These are phyloP conservation scores for Scleromitrula shiraiana DNA, from an alignment of 2,329 filamentous ascomycete genomes.

Conservation along the genomic window DNA sequence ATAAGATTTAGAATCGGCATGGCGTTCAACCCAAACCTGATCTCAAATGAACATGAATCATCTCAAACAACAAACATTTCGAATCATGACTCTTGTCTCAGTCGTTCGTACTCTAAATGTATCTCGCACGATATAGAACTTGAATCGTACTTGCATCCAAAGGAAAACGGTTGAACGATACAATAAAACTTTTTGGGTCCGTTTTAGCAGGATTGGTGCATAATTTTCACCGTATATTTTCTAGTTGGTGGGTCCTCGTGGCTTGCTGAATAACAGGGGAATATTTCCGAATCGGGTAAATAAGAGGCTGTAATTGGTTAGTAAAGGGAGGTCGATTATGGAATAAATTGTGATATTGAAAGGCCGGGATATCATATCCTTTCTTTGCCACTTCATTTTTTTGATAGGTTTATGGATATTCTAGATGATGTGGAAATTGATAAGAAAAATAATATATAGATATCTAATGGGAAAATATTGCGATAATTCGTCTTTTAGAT, in stretches of 20 bases:
- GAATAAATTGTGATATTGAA: neutral
- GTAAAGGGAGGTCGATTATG: neutral
- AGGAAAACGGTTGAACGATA: neutral
- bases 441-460: too few species aligned
- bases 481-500: too few species aligned
- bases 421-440: too few species aligned
- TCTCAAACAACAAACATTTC: neutral
- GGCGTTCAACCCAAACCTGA: neutral
- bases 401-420: neutral
- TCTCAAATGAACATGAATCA: neutral
- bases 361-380: neutral
- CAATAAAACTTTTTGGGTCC: neutral
- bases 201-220: neutral
- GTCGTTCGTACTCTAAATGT: neutral
- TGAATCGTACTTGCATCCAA: neutral
- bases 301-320: slow-evolving; percentile 1
- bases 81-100: neutral
- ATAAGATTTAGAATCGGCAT: slow-evolving; percentile 1
- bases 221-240: neutral
- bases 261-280: slow-evolving; percentile 7
- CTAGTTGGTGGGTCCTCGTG: neutral
- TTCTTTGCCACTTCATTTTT: neutral
- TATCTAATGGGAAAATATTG: too few species aligned
- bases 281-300: slow-evolving; percentile 6
- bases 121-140: neutral